Percentiles rank a stretch among this genome's conserved stretches.
Conservation (phyloP, 1,139 yeast genomes). For the Suhomyces ambrosiae region DNA sequence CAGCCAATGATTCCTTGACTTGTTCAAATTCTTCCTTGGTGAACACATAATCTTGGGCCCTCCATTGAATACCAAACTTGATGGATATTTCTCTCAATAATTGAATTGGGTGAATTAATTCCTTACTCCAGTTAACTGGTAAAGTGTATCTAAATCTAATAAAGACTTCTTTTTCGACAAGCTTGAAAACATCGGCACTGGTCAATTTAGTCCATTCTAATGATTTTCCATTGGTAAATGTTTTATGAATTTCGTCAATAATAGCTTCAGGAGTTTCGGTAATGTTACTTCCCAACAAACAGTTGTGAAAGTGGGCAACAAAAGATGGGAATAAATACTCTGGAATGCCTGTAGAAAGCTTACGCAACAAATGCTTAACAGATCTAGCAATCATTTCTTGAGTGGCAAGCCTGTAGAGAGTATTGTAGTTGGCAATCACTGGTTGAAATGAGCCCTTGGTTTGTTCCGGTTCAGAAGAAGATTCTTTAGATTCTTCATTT, state of each 20-base stretch:
- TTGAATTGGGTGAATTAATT: slow-evolving; percentile 39
- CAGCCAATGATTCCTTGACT: slow-evolving; percentile 23
- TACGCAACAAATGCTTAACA: slow-evolving; percentile 71
- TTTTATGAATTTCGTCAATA: slow-evolving; percentile 44
- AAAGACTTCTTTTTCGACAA: slow-evolving; percentile 54
- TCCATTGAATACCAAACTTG: slow-evolving; percentile 89
- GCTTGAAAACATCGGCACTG: slow-evolving; percentile 43
- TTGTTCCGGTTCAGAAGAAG: slow-evolving; percentile 26
- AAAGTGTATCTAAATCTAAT: slow-evolving; percentile 65
- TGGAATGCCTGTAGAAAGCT: slow-evolving; percentile 51
- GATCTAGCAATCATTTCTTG: slow-evolving; percentile 82
- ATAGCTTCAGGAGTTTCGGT: slow-evolving; percentile 45
- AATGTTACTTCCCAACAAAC: slow-evolving; percentile 58
- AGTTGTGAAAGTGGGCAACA: slow-evolving; percentile 73
- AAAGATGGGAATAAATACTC: slow-evolving; percentile 55
- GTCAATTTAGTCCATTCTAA: slow-evolving; percentile 49
- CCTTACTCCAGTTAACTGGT: slow-evolving; percentile 48
- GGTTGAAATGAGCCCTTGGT: slow-evolving; percentile 49
- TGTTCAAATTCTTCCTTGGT: slow-evolving; percentile 48
- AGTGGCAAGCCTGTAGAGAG: slow-evolving; percentile 52
- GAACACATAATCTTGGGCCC: slow-evolving; percentile 53
- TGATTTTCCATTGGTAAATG: slow-evolving; percentile 46
- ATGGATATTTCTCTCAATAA: slow-evolving; percentile 72
- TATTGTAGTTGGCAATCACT: slow-evolving; percentile 41
- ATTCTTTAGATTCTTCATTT: slow-evolving; percentile 31